Evolutionary conservation across 148 eudicot genomes (phyloP).

Genomic region (Selenicereus undatus): DNA sequence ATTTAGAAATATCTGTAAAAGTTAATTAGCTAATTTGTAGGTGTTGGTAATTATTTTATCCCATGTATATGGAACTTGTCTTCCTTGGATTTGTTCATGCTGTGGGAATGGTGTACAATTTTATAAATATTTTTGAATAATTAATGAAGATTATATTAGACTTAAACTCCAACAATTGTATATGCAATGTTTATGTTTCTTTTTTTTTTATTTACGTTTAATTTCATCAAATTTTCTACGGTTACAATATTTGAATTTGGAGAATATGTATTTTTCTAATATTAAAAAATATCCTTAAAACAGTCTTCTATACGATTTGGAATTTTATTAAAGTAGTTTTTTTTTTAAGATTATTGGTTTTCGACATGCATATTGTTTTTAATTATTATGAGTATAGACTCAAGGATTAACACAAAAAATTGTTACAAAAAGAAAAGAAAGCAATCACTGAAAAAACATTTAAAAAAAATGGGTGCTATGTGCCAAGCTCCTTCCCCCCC

Average conservation of each 20-base stretch:
- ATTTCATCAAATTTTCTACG: background rate
- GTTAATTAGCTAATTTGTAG: conserved; percentile 1
- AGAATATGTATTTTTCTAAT: no score
- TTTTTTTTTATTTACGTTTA: background rate
- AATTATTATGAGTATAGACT: background rate
- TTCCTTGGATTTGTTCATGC: background rate
- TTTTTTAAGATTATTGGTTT: no score
- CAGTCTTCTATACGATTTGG: no score
- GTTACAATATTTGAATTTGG: no score
- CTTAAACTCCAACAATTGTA: background rate
- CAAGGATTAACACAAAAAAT: background rate
- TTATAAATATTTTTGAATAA: background rate
- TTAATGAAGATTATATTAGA: background rate
- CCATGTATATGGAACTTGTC: background rate
- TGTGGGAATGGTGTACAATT: background rate
- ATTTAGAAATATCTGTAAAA: background rate
- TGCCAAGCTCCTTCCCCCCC: no score
- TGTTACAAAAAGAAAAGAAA: no score
- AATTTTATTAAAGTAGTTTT: no score
- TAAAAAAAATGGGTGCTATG: no score
- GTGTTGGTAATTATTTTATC: background rate
- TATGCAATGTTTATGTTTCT: background rate
- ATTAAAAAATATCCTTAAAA: no score
- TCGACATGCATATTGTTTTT: background rate
- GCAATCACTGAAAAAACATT: no score